Evolutionary conservation across 345 rosid genomes (phyloP).

Genomic region (Dimocarpus longan): DNA sequence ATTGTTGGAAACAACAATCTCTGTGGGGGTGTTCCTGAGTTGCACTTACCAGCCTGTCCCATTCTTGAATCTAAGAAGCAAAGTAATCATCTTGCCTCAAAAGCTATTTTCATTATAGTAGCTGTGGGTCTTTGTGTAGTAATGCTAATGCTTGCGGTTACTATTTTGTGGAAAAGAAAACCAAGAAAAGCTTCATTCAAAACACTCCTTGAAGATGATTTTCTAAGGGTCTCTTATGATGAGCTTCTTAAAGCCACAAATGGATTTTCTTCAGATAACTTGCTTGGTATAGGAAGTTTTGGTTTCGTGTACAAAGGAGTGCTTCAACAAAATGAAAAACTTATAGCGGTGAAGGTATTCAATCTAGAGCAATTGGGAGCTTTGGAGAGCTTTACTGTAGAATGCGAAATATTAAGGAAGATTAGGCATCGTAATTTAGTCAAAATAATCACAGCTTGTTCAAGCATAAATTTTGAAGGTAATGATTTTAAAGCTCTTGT

Average conservation of each 20-base stretch:
- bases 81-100: too few relatives aligned
- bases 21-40: too few relatives aligned
- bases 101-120: too few relatives aligned
- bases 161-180: slow-evolving; percentile 1
- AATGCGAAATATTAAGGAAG: slow-evolving; percentile 32
- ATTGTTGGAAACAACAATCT: too few relatives aligned
- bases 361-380: slow-evolving; percentile 26
- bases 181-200: not conserved
- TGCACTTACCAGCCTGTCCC: too few relatives aligned
- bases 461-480: slow-evolving; percentile 27
- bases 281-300: slow-evolving; percentile 30
- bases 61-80: too few relatives aligned
- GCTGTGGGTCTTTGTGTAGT: too few relatives aligned
- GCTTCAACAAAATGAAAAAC: not conserved
- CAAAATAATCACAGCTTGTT: slow-evolving; percentile 27
- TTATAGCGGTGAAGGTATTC: slow-evolving; percentile 29
- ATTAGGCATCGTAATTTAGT: slow-evolving; percentile 30
- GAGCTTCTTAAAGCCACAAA: slow-evolving; percentile 30
- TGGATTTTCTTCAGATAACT: slow-evolving; percentile 26
- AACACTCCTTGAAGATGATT: not conserved
- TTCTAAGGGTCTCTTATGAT: slow-evolving; percentile 17
- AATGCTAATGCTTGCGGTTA: not conserved
- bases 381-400: slow-evolving; percentile 25
- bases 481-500: slow-evolving; percentile 38
- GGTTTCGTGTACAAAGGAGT: slow-evolving; percentile 33